A percentile compares a stretch with the other conserved stretches of the same genome.
These are phyloP conservation scores for Nannochloropsis gaditana DNA, from an alignment of 108 stramenopile species.

Conservation along the genomic window DNA sequence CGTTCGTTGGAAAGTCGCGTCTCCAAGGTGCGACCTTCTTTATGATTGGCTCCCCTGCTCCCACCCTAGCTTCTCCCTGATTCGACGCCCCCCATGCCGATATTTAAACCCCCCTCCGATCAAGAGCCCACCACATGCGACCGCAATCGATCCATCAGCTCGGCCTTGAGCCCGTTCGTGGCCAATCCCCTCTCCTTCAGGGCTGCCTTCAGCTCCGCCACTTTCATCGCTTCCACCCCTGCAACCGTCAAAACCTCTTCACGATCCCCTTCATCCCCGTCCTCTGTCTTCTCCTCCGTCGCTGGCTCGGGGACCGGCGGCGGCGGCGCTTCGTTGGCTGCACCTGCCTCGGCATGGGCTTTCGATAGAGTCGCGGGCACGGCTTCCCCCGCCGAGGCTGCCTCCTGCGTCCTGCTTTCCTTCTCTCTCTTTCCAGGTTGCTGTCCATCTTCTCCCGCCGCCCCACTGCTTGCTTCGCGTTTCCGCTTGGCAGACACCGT, in stretches of 20 bases:
- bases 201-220: neutral
- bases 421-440: neutral
- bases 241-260: neutral
- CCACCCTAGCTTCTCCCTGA: too few relatives aligned
- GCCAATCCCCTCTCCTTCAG: conserved; percentile 15
- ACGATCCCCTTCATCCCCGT: neutral
- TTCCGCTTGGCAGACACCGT: neutral
- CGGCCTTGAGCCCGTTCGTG: neutral
- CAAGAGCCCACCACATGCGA: neutral
- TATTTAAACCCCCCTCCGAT: too few relatives aligned
- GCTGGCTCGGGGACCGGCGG: too few relatives aligned
- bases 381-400: neutral
- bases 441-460: neutral
- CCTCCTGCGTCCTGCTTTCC: neutral
- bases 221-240: neutral
- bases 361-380: neutral
- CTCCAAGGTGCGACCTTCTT: too few relatives aligned
- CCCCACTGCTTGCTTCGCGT: neutral
- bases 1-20: too few relatives aligned
- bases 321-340: too few relatives aligned
- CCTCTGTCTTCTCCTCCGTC: neutral
- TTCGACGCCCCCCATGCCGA: too few relatives aligned
- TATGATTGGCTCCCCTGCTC: too few relatives aligned
- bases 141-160: neutral
- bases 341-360: neutral